These are phyloP conservation scores for Tetrapisispora phaffii DNA, from an alignment of 805 yeast species.

Conservation along the genomic window DNA sequence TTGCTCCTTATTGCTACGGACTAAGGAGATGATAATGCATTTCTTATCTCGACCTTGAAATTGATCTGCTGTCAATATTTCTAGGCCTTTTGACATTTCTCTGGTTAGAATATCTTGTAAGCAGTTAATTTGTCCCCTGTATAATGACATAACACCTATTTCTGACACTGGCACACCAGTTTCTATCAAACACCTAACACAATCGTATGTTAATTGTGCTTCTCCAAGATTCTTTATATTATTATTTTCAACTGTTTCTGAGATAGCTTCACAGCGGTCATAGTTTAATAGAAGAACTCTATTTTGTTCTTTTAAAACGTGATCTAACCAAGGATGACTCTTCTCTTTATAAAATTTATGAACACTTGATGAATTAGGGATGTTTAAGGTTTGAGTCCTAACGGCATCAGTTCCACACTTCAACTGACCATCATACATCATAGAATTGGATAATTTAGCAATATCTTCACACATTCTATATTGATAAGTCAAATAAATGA, in stretches of 20 bases:
- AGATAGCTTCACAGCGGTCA: conserved; percentile 44
- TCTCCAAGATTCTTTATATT: conserved; percentile 67
- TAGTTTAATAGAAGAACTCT: conserved; percentile 75
- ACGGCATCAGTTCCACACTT: conserved; percentile 65
- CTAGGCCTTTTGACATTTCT: conserved; percentile 38
- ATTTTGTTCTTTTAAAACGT: conserved; percentile 42
- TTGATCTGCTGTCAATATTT: conserved; percentile 85
- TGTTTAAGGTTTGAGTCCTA: conserved; percentile 43
- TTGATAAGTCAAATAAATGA: conserved; percentile 71
- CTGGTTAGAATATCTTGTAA: conserved; percentile 28
- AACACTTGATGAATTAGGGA: conserved; percentile 31
- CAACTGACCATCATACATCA: conserved; percentile 67
- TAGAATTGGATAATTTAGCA: conserved; percentile 68
- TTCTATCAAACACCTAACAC: conserved; percentile 45
- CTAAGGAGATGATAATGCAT: conserved; percentile 81
- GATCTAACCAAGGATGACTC: conserved; percentile 42
- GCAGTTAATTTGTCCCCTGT: conserved; percentile 66
- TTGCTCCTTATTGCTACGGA: conserved; percentile 59
- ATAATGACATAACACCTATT: conserved; percentile 85
- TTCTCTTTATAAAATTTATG: background rate
- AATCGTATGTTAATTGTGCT: conserved; percentile 30
- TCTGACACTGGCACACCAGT: conserved; percentile 51
- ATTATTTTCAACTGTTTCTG: conserved; percentile 53
- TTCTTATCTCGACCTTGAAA: conserved; percentile 95
- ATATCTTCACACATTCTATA: conserved; percentile 90